Base-by-base conservation (phyloP, 2,329 filamentous ascomycete genomes). In the Monosporascus sp. region DNA sequence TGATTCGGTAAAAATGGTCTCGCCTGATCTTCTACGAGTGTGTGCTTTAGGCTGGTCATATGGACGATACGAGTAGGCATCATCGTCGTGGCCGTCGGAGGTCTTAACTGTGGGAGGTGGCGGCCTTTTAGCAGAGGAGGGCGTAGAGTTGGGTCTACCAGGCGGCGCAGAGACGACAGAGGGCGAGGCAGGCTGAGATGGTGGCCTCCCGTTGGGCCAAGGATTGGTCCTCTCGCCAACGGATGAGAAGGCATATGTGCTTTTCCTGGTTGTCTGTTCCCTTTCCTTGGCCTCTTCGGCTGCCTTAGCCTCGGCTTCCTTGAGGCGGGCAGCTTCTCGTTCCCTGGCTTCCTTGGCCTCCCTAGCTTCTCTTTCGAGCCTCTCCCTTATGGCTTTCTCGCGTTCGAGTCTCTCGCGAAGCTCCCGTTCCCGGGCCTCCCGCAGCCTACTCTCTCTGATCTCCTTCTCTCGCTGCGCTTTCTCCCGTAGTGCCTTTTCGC, bases 1-100 rank as follows among this genome's bases (percentile, higher is more conserved):
- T 16, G 88, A 88, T 64, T 96, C 91, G 17, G 91, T 96, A 63
- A 86, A 85, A 24, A 87, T 76, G 0, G 88, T 88, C 27, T 87
- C 86, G 19, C 81, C 77, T n/a, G 87, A 87, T 53, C 81, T 82
- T 56, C 80, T 82, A 58, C 83, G 80, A 19, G 69, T 67, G 8
- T 79, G 77, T 51, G 76, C 77, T 63, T 80, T 84, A 2, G 86
- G 80, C 60, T 83, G 80, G 66, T 93, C 88, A 68, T 92, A 92
- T 1, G 89, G 88, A 49, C 88, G 84, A 70, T 84, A 92, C 1
- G 88, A 91, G 68, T 88, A 85, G 3, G 78, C 76, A 58, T 87
- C 82, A 49, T 87, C 84, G 49, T 87, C 82, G 20, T 81, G 82
- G 58, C 78, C 81, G 58, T 79, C 72, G 53, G 81, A 80, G 3